Evolutionary conservation across 257 asterid species (phyloP), one percentile per base, ranked within the genome.

Genomic region (Solanum sejunctum): DNA sequence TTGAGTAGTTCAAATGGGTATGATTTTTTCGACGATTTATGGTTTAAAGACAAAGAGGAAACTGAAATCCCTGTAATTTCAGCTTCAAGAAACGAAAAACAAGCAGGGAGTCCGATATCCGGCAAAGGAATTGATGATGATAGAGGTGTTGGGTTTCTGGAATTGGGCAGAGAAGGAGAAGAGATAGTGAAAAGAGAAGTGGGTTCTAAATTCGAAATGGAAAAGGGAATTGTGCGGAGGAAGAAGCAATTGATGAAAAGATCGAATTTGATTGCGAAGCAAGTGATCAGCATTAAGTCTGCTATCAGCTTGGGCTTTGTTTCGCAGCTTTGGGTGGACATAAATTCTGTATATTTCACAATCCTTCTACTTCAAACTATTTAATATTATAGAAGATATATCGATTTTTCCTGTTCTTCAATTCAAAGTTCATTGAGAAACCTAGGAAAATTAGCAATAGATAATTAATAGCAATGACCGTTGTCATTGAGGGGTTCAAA

Each of bases 291-390:
- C 88, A 88, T 91, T 83, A 84, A 88, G 12, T 92, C 97, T 45
- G 97, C 97, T 82, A 88, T 91, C 81, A 83, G 85, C 84, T 87
- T 93, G 56, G 97, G 97, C 10, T 92, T 88, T 81, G 91, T 91
- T 58, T 90, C 95, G n/a, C 94, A 93, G 91, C 94, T 93, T 55
- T 93, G 95, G 95, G 91, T 93, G 45, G 92, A 93, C 84, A 75
- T 91, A 10, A 83, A 69, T 54, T 87, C 97, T n/a, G 97, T 93
- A 86, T 39, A 51, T 21, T 83, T 39, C 9, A 51, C 56, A 51
- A 10, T 43, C 41, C 63, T 80, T 64, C 28, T 63, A 43, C 87
- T 85, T 61, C 39, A 80, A 28, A 60, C 80, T 87, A 82, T 56
- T 36, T 51, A 86, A 86, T 84, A 55, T 10, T 82, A 6, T 55